A percentile compares a stretch with the other conserved stretches of the same genome.
These are phyloP conservation scores for Orbilia ellipsospora DNA, from an alignment of 2,329 filamentous ascomycete genomes.

Conservation along the genomic window DNA sequence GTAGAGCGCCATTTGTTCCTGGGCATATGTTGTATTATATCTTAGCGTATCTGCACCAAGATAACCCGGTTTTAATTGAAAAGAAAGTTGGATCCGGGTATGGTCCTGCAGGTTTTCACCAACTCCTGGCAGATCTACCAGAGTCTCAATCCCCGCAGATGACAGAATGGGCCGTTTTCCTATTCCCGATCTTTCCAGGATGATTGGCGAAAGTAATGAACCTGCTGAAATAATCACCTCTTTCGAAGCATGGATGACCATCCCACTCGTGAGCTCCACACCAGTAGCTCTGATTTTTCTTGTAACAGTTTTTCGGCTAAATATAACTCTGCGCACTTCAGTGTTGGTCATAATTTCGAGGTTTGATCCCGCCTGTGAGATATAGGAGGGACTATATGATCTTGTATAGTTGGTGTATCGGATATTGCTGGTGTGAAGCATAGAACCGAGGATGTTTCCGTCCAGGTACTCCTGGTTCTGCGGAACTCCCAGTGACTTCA, in stretches of 20 bases:
- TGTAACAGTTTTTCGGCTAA: conserved; percentile 58
- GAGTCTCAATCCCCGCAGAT: conserved; percentile 61
- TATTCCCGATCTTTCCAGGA: conserved; percentile 67
- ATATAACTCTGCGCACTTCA: conserved; percentile 62
- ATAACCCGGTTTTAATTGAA: conserved; percentile 3
- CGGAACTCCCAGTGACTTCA: conserved; percentile 65
- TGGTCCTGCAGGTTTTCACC: conserved; percentile 62
- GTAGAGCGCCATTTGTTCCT: conserved; percentile 63
- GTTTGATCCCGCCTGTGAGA: conserved; percentile 64
- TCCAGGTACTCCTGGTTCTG: conserved; percentile 65
- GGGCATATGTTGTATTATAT: conserved; percentile 61
- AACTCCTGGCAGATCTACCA: conserved; percentile 61
- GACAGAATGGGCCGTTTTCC: conserved; percentile 62
- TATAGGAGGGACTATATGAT: conserved; percentile 66
- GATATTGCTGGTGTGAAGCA: conserved; percentile 67
- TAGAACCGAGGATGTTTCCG: conserved; percentile 67
- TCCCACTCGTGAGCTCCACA: conserved; percentile 14
- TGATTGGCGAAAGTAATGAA: conserved; percentile 63
- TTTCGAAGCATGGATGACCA: conserved; percentile 58
- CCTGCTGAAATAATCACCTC: conserved; percentile 65
- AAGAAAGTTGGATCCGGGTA: conserved; percentile 3
- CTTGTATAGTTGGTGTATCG: conserved; percentile 65
- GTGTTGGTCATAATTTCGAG: conserved; percentile 63
- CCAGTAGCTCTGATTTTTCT: conserved; percentile 57
- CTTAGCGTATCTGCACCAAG: conserved; percentile 4